These are phyloP conservation scores for Eucalyptus curtisii DNA, from an alignment of 345 rosid genomes.

Conservation along the genomic window DNA sequence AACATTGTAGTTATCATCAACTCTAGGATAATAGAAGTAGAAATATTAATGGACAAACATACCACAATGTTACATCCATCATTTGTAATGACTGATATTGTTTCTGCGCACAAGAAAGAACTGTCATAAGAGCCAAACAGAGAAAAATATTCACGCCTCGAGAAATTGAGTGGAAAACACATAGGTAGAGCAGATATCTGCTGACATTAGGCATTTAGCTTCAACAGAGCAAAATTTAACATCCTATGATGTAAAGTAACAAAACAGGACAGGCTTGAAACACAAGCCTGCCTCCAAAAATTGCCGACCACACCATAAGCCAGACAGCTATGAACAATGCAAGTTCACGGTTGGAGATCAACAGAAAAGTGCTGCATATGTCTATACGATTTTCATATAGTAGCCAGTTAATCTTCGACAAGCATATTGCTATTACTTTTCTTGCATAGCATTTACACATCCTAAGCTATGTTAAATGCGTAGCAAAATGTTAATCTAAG, in stretches of 20 bases:
- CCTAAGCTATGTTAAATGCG: neutral
- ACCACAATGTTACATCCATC: slow-evolving; percentile 96
- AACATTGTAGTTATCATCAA: neutral
- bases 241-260: neutral
- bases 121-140: neutral
- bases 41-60: neutral
- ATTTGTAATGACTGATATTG: slow-evolving; percentile 69
- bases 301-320: neutral
- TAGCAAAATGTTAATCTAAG: neutral
- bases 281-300: neutral
- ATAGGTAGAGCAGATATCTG: neutral
- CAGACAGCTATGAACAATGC: neutral
- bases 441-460: neutral
- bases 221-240: neutral
- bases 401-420: neutral
- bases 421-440: neutral
- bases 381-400: neutral
- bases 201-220: neutral
- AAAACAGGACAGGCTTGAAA: neutral
- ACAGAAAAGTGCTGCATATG: neutral
- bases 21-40: neutral
- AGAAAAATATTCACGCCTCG: neutral
- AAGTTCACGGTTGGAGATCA: neutral
- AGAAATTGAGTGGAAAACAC: neutral
- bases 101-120: slow-evolving; percentile 28